Percentiles rank a stretch among this genome's conserved stretches.
phyloP scores from a whole-genome alignment of 169 alveolate species.

The Cryptosporidium bovis region DNA sequence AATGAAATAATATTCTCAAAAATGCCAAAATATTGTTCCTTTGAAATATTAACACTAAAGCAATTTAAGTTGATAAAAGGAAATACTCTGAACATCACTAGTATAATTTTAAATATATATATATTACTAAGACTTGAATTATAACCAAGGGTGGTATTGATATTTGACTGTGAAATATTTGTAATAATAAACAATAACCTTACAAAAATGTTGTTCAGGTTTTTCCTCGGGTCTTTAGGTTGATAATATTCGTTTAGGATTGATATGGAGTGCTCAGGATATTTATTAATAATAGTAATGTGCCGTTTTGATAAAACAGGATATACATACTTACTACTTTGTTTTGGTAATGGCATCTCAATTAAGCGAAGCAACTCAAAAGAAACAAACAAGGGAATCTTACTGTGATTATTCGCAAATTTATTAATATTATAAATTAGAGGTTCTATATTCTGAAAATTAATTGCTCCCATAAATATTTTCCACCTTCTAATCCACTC shows the following conservation, averaged over 20 bases:
- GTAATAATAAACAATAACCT: not conserved
- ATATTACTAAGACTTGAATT: no score
- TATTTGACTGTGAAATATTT: not conserved
- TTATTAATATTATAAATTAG: not conserved
- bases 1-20: not conserved
- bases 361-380: not conserved
- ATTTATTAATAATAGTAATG: not conserved
- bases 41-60: no score
- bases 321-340: not conserved
- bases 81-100: no score
- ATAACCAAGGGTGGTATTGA: no score
- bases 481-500: conserved; percentile 29
- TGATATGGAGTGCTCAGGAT: not conserved
- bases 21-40: no score
- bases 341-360: not conserved
- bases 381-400: not conserved
- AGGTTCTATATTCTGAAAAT: conserved; percentile 5
- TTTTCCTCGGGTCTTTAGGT: not conserved
- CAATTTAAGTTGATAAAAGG: no score
- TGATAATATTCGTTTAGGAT: not conserved
- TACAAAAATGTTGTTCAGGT: not conserved
- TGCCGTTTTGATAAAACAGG: not conserved
- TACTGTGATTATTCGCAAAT: not conserved
- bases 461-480: not conserved
- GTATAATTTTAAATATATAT: no score